Evolutionary conservation across 768 basidiomycete species (phyloP).

Genomic region (Naganishia randhawae): DNA sequence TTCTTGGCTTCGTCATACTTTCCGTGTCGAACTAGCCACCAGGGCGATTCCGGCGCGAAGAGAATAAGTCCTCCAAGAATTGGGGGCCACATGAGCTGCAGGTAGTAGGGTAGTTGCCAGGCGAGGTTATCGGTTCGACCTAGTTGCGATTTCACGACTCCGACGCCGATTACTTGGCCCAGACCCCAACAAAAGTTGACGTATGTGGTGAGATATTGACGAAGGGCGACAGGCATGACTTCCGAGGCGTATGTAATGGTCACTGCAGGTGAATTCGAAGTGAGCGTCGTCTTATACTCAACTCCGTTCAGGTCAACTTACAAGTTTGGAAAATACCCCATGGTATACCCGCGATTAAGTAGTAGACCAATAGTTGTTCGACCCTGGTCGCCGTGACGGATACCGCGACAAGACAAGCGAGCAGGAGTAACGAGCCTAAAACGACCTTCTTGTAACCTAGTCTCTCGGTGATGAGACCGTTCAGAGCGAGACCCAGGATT

Average conservation of each 20-base stretch:
- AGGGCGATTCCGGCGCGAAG: slow-evolving; percentile 44
- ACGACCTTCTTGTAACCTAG: slow-evolving; percentile 50
- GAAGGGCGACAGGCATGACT: slow-evolving; percentile 45
- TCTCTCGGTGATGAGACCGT: slow-evolving; percentile 49
- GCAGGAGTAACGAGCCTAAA: slow-evolving; percentile 38
- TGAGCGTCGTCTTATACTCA: too few species aligned
- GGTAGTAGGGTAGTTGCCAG: slow-evolving; percentile 39
- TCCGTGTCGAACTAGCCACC: slow-evolving; percentile 48
- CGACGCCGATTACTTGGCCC: slow-evolving; percentile 47
- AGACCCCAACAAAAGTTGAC: slow-evolving; percentile 49
- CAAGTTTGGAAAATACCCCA: slow-evolving; percentile 28
- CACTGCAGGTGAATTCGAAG: not conserved
- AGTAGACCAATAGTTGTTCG: slow-evolving; percentile 22
- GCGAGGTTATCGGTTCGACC: slow-evolving; percentile 28
- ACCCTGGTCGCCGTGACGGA: slow-evolving; percentile 25
- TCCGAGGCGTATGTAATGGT: slow-evolving; percentile 48
- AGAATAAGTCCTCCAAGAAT: slow-evolving; percentile 36
- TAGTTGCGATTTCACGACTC: slow-evolving; percentile 40
- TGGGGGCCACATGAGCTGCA: slow-evolving; percentile 44
- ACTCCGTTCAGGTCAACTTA: too few species aligned
- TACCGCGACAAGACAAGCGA: slow-evolving; percentile 40
- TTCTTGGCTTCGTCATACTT: slow-evolving; percentile 34
- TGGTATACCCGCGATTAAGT: slow-evolving; percentile 28
- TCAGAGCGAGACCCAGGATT: slow-evolving; percentile 50
- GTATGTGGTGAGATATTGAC: slow-evolving; percentile 45